Evolutionary conservation across 345 rosid species (phyloP), one percentile per base, ranked within the genome.

Genomic region (Toxicodendron radicans): DNA sequence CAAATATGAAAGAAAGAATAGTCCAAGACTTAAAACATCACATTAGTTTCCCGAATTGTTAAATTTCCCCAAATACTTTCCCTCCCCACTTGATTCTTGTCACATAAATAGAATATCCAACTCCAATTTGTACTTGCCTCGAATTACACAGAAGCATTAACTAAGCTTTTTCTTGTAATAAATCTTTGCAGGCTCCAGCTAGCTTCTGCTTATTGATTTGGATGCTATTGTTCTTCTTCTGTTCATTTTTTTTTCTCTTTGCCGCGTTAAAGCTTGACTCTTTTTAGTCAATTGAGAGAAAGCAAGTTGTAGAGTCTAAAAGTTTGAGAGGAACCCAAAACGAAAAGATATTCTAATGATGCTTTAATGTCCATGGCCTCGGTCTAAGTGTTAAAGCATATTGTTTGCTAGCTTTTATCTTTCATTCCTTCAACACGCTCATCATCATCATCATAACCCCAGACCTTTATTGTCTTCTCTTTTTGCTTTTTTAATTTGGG

Each of bases 311-410:
- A 17, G 66, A 79, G 60, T 74, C 70, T 33, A 38, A 21, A 67
- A 68, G 61, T 54, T 51, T 12, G 61, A 65, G 68, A 12, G 48
- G 54, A 51, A 76, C 68, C 75, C 66, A 62, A 79, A 81, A 57
- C 81, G 79, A 75, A 80, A 27, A 59, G 32, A 43, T 58, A 68
- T 77, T 78, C 78, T 64, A 14, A 24, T 48, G 23, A 58, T 27
- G 20, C 41, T 66, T 48, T 66, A 16, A 1, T 49, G 57, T 35
- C 70, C 35, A 61, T 79, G 83, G 52, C 87, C 84, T 83, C 75
- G 85, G 76, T 81, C 78, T 48, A 75, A 65, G 75, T 70, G 85
- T 83, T 81, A 86, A 85, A 86, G 85, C 80, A 38, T 72, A 27
- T 75, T 75, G 76, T 81, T 80, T 51, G 54, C 18, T 51, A 13